Conservation (phyloP, 2,329 filamentous ascomycete genomes). For the Graphilbum sp. region DNA sequence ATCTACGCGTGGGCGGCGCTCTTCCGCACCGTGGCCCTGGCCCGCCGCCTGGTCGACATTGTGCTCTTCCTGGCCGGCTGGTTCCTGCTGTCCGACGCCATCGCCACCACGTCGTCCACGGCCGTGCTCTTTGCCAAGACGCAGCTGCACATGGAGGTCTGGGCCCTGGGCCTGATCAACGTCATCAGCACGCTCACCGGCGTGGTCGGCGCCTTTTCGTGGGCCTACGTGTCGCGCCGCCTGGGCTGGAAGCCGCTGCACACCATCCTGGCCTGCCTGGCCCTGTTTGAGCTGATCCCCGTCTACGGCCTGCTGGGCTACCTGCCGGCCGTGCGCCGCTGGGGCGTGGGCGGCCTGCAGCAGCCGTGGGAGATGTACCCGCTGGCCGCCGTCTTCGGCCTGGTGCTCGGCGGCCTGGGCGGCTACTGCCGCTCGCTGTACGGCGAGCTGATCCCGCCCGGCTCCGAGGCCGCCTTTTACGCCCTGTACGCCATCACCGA, state of each 20-base stretch:
- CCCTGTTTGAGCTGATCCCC: conserved; percentile 80
- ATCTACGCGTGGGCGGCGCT: conserved; percentile 75
- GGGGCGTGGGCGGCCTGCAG: conserved; percentile 73
- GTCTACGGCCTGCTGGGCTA: conserved; percentile 83
- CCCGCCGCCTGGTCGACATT: conserved; percentile 56
- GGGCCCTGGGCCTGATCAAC: conserved; percentile 79
- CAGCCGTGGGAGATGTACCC: conserved; percentile 96
- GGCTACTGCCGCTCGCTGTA: conserved; percentile 87
- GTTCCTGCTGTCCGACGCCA: conserved; percentile 88
- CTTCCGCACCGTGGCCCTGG: conserved; percentile 61
- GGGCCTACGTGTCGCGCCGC: conserved; percentile 60
- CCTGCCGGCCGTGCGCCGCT: conserved; percentile 57
- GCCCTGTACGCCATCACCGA: conserved; percentile 95
- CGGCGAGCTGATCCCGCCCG: conserved; percentile 84
- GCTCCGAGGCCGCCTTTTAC: conserved; percentile 91
- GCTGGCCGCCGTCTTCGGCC: conserved; percentile 75
- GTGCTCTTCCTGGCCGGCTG: conserved; percentile 70
- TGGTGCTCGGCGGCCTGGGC: conserved; percentile 84
- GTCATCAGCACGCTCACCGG: conserved; percentile 78
- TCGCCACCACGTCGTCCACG: conserved; percentile 87
- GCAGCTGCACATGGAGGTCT: conserved; percentile 73
- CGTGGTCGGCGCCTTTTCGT: conserved; percentile 76
- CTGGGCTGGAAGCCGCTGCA: conserved; percentile 62
- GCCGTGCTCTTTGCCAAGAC: conserved; percentile 95
- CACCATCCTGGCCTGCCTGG: conserved; percentile 84